phyloP scores from a whole-genome alignment of 225 moss, liverwort and hornwort species.

The Marchantia polymorpha region DNA sequence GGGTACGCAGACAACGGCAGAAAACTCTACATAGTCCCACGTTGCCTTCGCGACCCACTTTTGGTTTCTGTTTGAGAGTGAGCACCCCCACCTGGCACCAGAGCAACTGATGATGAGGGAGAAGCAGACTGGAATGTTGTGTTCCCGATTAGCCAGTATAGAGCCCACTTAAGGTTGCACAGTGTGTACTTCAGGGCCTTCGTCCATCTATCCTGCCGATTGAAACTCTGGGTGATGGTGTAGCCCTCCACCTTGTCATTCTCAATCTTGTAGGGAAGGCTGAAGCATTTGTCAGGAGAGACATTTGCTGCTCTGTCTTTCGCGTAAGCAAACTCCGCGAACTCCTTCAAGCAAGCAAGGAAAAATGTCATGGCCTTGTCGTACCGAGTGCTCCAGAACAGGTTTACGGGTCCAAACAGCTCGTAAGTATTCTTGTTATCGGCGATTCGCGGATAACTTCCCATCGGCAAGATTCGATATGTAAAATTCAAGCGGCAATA shows the following conservation, averaged over 20 bases:
- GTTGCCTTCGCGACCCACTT: conserved; percentile 10
- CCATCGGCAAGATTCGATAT: conserved; percentile 96
- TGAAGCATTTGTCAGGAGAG: conserved; percentile 76
- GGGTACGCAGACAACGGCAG: not conserved
- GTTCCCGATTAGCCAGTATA: conserved; percentile 97
- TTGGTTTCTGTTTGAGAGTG: conserved; percentile 19
- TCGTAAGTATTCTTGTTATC: conserved; percentile 97
- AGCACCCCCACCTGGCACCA: conserved; percentile 34
- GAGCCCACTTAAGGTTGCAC: conserved; percentile 97
- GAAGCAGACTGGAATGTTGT: conserved; percentile 85
- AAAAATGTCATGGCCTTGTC: conserved; percentile 99
- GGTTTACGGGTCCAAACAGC: conserved; percentile 97
- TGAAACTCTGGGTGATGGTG: conserved; percentile 98
- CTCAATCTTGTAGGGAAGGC: conserved; percentile 79
- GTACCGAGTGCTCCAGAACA: conserved; percentile 98
- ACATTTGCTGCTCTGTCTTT: conserved; percentile 83
- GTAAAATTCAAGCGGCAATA: conserved; percentile 91
- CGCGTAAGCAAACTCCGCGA: conserved; percentile 88
- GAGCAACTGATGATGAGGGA: conserved; percentile 62
- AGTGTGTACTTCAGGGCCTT: conserved; percentile 92
- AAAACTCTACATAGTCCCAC: not conserved
- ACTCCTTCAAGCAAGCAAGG: conserved; percentile 96
- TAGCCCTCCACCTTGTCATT: conserved; percentile 97
- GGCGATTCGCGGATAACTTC: conserved; percentile 93
- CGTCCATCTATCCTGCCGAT: conserved; percentile 97